Evolutionary conservation across 306 rosid genomes (phyloP).

Genomic region (Neltuma alba): DNA sequence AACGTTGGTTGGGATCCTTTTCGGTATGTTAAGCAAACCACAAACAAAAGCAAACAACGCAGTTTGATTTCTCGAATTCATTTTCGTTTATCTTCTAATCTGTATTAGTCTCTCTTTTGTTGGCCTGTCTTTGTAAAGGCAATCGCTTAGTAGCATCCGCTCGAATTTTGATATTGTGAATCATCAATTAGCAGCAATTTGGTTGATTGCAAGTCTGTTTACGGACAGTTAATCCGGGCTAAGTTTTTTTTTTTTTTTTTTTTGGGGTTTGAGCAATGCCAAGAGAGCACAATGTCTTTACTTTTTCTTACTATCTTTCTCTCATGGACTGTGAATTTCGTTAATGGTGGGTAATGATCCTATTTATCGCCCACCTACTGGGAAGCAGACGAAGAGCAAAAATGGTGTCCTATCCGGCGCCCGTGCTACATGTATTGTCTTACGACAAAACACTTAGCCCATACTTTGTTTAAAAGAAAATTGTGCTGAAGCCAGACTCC

Average conservation of each 20-base stretch:
- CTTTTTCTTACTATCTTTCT: not conserved
- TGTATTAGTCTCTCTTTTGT: not conserved
- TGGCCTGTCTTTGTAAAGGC: not conserved
- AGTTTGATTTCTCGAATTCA: not conserved
- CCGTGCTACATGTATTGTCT: not conserved
- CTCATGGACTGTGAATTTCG: not conserved
- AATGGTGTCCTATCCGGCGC: not conserved
- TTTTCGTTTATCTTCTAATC: not conserved
- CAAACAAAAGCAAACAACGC: not conserved
- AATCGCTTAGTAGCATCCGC: not conserved
- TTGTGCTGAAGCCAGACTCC: not conserved
- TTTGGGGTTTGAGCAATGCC: not conserved
- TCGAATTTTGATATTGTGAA: not conserved
- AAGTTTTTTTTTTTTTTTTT: not conserved
- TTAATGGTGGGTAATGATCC: not conserved
- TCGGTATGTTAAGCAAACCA: not conserved
- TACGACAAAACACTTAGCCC: not conserved
- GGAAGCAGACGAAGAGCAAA: not conserved
- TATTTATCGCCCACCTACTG: not conserved
- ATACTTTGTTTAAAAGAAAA: not conserved
- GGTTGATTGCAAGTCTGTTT: not conserved
- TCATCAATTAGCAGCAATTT: not conserved
- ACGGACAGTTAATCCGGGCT: not conserved
- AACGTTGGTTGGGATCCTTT: not conserved
- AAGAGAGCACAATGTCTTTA: not conserved